Base-by-base conservation (phyloP, 2,329 filamentous ascomycete species). In the Sarocladium strictum region DNA sequence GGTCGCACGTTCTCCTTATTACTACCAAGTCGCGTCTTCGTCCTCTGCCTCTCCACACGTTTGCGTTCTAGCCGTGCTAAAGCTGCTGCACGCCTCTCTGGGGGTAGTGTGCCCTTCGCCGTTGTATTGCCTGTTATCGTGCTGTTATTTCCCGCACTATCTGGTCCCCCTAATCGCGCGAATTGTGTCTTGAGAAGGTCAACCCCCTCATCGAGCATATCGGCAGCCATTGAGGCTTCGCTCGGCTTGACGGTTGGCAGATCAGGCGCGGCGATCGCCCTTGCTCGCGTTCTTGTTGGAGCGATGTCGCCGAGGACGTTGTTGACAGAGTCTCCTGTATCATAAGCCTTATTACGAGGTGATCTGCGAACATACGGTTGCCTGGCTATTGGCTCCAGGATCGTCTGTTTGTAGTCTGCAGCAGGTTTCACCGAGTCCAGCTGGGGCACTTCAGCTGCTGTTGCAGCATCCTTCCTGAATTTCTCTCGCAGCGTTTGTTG, bases 1-100 rank as follows among this genome's bases (percentile, higher is more conserved):
- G 72, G 71, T 56, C 66, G 67, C 57, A 78, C 58, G 61, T 83
- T 82, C 68, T 82, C 80, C 70, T 81, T 80, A 58, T 77, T 73
- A 29, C 63, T 59, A 11, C 62, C 65, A 53, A 61, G 64, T 32
- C 63, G 64, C 49, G 64, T 64, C 50, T 66, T 64, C 26, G 65
- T 62, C 55, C 67, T 68, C 63, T 69, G 71, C 63, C 78, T 77
- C 64, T 81, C 75, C n/a, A 74, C 72, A 63, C 74, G 76, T 62
- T 78, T 74, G 64, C 75, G 72, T 64, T 81, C 76, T 14, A 84
- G 73, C 7, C 79, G 69, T 40, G 79, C 80, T 53, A 80, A 70
- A 11, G 79, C 80, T 1, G 79, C 80, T 6, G 78, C 76, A 45
- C 73, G 72, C 32, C 81, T 72, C 52, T 79, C 76, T 3, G 77